phyloP scores from a whole-genome alignment of 768 basidiomycete species.

The Hypsizygus marmoreus region DNA sequence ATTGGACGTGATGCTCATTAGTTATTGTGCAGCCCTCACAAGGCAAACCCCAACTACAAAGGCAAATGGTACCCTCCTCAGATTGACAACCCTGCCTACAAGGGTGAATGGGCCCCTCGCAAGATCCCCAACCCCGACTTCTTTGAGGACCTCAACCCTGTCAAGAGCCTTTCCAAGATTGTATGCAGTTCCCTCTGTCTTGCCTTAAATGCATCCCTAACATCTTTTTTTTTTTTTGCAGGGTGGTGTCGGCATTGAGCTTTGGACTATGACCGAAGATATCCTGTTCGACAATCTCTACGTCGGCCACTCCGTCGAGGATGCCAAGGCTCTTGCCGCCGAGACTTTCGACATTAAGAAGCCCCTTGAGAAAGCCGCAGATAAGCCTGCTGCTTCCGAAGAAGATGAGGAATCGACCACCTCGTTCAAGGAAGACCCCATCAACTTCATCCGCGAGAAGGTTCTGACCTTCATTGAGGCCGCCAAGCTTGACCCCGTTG shows the following conservation, averaged over 20 bases:
- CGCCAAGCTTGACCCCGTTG: constrained; percentile 72
- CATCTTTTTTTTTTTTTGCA: constrained; percentile 25
- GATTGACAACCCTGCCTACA: constrained; percentile 98
- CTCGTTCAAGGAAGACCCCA: constrained; percentile 71
- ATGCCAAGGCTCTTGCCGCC: constrained; percentile 79
- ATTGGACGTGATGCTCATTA: neutral
- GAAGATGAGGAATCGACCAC: constrained; percentile 49
- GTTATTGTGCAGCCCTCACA: constrained; percentile 59
- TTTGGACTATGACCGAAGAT: constrained; percentile 99
- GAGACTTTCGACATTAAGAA: constrained; percentile 96
- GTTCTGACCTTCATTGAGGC: constrained; percentile 79
- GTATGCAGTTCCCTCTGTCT: constrained; percentile 40
- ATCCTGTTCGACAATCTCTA: constrained; percentile 95
- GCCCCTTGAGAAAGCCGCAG: constrained; percentile 66
- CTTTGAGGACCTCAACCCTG: constrained; percentile 86
- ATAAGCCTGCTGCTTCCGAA: constrained; percentile 52
- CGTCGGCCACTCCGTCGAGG: constrained; percentile 84
- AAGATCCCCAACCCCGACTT: constrained; percentile 89
- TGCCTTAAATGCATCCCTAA: neutral
- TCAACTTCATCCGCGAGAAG: constrained; percentile 78
- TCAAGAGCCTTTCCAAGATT: constrained; percentile 84
- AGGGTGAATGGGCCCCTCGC: constrained; percentile 89
- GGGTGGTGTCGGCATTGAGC: constrained; percentile 96
- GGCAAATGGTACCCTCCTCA: constrained; percentile 96
- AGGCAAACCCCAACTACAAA: constrained; percentile 94